Base-by-base conservation (phyloP, 495 filamentous ascomycete species). In the Lepidopterella palustris region DNA sequence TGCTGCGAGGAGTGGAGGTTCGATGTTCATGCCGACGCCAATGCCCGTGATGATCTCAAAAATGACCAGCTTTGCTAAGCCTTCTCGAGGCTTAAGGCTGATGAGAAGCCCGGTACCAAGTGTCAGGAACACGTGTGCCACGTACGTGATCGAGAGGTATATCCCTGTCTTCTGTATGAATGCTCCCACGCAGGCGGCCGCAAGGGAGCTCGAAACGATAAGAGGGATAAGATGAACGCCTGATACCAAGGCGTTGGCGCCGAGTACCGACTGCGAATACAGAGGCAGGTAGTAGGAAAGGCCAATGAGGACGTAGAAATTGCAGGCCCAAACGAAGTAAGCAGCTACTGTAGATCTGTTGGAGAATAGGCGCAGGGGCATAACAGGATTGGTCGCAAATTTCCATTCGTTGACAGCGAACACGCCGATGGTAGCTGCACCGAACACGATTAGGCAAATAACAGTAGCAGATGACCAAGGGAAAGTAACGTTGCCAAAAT, bases 1-100 rank as follows among this genome's bases (percentile, higher is more conserved):
- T 0, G 53, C 59, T 2, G 64, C 68, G 15, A 71, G 57, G 18
- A 68, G 31, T 5, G 69, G 69, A 1, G 62, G 31, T 29, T 71
- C 58, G 42, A 68, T 52, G 50, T 67, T 68, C 28, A 66, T 56
- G 27, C 42, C 55, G 11, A 51, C 15, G 21, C 55, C 55, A 18
- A 47, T 24, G n/a, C 25, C 55, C 25, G 45, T 35, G 9, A 58
- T 49, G 24, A 58, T 49, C 26, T 58, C 15, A 35, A 49, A 58
- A 23, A 49, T 32, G 45, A 58, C 25, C 8, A 58, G 5, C 25
- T 51, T 27, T 3, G 42, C 10, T 15, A 27, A 23, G 21, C 25
- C 23, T 18, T 15, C 25, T 27, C 24, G 13, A 3, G 55, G 13
- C 23, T 24, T 5, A 6, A 58, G 29, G 18, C 15, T 23, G 20